Conservation (phyloP, 805 yeast genomes). For the Starmerella ratchasimensis region DNA sequence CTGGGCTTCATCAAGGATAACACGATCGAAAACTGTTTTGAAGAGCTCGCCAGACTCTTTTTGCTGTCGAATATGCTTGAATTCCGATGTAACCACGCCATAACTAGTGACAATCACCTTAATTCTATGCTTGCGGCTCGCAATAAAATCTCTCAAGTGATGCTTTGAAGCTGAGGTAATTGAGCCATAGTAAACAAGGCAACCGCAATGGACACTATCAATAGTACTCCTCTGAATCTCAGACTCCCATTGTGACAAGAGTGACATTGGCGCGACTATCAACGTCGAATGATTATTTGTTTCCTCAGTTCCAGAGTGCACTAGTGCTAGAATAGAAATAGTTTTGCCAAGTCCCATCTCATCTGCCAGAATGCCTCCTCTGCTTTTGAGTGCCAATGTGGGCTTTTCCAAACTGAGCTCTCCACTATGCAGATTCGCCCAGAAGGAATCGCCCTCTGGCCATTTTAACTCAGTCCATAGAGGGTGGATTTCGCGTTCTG, state of each 20-base stretch:
- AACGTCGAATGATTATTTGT: conserved; percentile 36
- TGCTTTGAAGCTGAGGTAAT: conserved; percentile 22
- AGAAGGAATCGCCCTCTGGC: conserved; percentile 48
- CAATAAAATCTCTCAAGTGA: conserved; percentile 31
- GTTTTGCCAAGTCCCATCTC: conserved; percentile 97
- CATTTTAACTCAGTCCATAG: conserved; percentile 69
- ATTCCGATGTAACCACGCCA: conserved; percentile 74
- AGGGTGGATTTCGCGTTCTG: conserved; percentile 45
- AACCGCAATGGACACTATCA: conserved; percentile 17
- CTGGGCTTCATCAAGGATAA: conserved; percentile 84
- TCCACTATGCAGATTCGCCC: conserved; percentile 68
- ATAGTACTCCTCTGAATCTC: conserved; percentile 48
- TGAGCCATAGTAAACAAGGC: conserved; percentile 60
- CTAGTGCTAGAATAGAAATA: conserved; percentile 61
- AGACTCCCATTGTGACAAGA: conserved; percentile 79
- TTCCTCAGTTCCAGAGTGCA: conserved; percentile 37
- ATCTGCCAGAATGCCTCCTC: conserved; percentile 86
- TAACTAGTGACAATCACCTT: conserved; percentile 69
- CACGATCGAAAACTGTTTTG: conserved; percentile 58
- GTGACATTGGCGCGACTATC: conserved; percentile 78
- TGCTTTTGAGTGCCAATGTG: conserved; percentile 40
- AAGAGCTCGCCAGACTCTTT: conserved; percentile 30
- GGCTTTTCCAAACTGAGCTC: conserved; percentile 62
- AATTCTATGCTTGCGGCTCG: conserved; percentile 37
- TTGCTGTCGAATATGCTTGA: conserved; percentile 32